Conservation (phyloP, 441 rosid genomes). For the Lepidium campestre region DNA sequence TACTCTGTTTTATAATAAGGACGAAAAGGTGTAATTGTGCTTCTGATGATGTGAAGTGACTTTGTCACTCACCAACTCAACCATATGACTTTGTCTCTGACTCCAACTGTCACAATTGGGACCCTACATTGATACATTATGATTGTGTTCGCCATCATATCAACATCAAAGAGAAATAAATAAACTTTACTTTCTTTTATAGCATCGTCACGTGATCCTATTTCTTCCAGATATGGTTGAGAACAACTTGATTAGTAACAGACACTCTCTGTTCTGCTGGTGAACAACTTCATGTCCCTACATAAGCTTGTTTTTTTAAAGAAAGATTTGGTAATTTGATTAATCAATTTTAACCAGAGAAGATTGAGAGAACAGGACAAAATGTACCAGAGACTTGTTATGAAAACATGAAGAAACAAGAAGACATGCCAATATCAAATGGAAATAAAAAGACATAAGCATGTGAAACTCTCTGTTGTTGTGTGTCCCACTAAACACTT, state of each 20-base stretch:
- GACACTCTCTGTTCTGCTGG: neutral
- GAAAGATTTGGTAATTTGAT: neutral
- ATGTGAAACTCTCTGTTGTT: slow-evolving; percentile 13
- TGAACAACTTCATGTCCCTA: slow-evolving; percentile 16
- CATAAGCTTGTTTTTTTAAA: neutral
- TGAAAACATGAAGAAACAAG: slow-evolving; percentile 10
- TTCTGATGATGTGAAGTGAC: too few species aligned
- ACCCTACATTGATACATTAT: neutral
- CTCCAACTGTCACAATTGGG: neutral
- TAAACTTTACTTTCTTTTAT: neutral
- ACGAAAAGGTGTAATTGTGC: too few species aligned
- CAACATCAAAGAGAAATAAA: neutral
- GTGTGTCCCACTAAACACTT: neutral
- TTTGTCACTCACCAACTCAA: too few species aligned
- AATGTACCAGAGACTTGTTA: neutral
- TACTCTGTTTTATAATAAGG: too few species aligned
- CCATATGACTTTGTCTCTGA: neutral
- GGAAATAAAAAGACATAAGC: slow-evolving; percentile 3
- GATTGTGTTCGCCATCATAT: slow-evolving; percentile 9
- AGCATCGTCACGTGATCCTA: slow-evolving; percentile 1
- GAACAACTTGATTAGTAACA: neutral
- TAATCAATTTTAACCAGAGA: neutral
- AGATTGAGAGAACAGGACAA: slow-evolving; percentile 9
- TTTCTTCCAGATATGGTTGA: slow-evolving; percentile 7
- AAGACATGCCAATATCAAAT: slow-evolving; percentile 6